A percentile compares a stretch with the other conserved stretches of the same genome.
phyloP scores from a whole-genome alignment of 345 rosid species.

The Euphorbia pulcherrima region DNA sequence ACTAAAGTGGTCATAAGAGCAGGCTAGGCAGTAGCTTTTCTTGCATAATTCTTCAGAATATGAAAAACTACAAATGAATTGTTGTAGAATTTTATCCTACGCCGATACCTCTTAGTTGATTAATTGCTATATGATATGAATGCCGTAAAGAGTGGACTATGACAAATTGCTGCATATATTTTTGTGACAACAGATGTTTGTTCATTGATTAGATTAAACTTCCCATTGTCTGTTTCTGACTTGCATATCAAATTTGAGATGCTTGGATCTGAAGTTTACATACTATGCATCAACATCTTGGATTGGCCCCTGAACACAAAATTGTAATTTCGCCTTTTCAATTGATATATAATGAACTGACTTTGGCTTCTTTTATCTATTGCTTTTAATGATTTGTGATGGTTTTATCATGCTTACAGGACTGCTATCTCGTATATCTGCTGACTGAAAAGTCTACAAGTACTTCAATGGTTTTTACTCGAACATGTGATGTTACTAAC shows the following conservation, averaged over 20 bases:
- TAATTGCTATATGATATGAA: background rate
- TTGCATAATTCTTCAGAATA: background rate
- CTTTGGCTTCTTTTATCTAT: background rate
- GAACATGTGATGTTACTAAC: conserved; percentile 84
- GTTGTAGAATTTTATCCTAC: background rate
- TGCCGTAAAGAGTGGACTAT: background rate
- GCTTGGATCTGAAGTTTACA: background rate
- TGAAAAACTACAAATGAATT: background rate
- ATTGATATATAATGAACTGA: background rate
- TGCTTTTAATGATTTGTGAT: background rate
- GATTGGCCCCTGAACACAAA: background rate
- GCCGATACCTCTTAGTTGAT: background rate
- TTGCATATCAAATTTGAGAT: conserved; percentile 1
- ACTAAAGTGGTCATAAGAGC: background rate
- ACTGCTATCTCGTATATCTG: conserved; percentile 84
- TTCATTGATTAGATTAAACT: background rate
- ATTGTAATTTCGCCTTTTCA: background rate
- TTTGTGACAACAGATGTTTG: background rate
- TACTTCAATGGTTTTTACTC: conserved; percentile 89
- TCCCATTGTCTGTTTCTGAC: background rate
- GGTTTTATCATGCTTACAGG: conserved; percentile 43
- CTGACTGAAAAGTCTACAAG: conserved; percentile 64
- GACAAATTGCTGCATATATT: background rate
- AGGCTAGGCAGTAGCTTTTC: background rate
- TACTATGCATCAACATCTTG: background rate